phyloP scores from a whole-genome alignment of 1,139 yeast genomes.

The Hansenula anomala region DNA sequence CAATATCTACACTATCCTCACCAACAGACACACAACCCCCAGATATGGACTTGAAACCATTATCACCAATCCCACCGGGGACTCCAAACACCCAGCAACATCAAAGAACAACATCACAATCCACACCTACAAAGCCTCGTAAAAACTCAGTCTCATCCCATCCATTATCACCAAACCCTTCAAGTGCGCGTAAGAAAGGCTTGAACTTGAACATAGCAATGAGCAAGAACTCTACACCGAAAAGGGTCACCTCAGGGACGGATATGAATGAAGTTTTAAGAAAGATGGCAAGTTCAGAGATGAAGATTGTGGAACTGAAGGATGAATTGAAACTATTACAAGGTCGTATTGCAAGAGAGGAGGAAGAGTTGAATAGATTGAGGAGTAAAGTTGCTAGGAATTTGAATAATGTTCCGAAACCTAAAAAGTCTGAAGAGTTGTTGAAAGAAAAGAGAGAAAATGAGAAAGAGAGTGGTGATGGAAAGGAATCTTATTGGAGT shows the following conservation, averaged over 20 bases:
- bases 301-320: slow-evolving; percentile 53
- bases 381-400: slow-evolving; percentile 45
- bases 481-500: slow-evolving; percentile 29
- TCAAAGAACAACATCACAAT: slow-evolving; percentile 3
- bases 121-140: slow-evolving; percentile 21
- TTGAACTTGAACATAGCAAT: slow-evolving; percentile 14
- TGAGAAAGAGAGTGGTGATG: background rate
- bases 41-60: no score
- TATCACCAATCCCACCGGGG: no score
- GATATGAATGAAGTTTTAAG: slow-evolving; percentile 53
- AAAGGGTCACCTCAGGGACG: no score
- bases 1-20: slow-evolving; percentile 13
- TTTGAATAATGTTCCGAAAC: slow-evolving; percentile 15
- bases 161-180: slow-evolving; percentile 9
- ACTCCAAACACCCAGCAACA: no score
- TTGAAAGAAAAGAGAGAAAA: slow-evolving; percentile 8
- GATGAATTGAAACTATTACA: slow-evolving; percentile 38
- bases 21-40: background rate
- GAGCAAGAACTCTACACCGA: slow-evolving; percentile 5
- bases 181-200: slow-evolving; percentile 10
- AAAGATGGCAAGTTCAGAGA: slow-evolving; percentile 55
- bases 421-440: no score
- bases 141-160: slow-evolving; percentile 19
- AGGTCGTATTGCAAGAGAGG: slow-evolving; percentile 27
- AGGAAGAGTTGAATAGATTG: slow-evolving; percentile 30